Evolutionary conservation across 345 rosid species (phyloP).

Genomic region (Linum usitatissimum): DNA sequence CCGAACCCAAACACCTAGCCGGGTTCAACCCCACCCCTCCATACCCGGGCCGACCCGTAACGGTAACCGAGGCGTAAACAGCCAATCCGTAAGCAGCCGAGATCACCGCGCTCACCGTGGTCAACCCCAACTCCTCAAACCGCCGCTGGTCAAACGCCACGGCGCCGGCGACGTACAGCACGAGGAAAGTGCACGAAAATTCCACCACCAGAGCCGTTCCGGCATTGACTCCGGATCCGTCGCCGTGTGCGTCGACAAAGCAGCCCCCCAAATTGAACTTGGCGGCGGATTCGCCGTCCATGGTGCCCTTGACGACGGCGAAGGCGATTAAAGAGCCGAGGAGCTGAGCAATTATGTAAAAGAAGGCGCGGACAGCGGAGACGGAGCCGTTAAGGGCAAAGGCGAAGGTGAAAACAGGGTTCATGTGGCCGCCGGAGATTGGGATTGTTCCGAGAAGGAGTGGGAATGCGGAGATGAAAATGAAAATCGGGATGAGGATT

Average conservation of each 20-base stretch:
- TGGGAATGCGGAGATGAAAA: slow-evolving; percentile 22
- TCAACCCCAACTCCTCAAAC: not conserved
- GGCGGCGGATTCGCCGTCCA: not conserved
- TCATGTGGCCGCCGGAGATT: not conserved
- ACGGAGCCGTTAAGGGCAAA: not conserved
- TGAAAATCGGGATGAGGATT: slow-evolving; percentile 29
- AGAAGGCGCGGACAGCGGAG: not conserved
- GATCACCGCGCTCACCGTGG: not conserved
- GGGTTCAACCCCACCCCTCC: slow-evolving; percentile 22
- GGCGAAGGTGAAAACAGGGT: not conserved
- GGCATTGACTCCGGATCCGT: not conserved
- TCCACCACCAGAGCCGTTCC: not conserved
- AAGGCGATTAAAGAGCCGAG: not conserved
- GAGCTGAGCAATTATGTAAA: not conserved
- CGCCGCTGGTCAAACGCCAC: not conserved
- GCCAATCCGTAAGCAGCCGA: not conserved
- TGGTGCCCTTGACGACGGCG: not conserved
- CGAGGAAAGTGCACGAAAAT: not conserved
- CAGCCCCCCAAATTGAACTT: not conserved
- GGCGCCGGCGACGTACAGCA: not conserved
- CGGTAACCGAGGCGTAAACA: not conserved
- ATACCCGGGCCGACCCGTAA: slow-evolving; percentile 13
- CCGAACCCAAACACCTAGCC: slow-evolving; percentile 19
- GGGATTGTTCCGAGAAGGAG: not conserved
- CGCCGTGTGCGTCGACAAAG: not conserved